Conservation (phyloP, 768 basidiomycete genomes). For the Amanita subjunquillea region DNA sequence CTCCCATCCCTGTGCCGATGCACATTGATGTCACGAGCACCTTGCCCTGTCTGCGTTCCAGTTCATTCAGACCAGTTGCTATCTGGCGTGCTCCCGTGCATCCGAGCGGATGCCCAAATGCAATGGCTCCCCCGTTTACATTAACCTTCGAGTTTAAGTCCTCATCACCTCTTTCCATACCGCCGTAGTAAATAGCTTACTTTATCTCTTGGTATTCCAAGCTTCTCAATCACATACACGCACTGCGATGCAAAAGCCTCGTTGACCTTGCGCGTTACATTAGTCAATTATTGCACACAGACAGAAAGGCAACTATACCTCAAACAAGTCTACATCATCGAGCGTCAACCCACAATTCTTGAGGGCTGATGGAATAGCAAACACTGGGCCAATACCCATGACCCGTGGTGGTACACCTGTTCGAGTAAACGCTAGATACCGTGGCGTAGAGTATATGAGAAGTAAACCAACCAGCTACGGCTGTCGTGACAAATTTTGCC, state of each 20-base stretch:
- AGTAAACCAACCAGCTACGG: slow-evolving; percentile 41
- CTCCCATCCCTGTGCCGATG: slow-evolving; percentile 89
- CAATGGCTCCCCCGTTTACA: slow-evolving; percentile 87
- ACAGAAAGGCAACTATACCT: slow-evolving; percentile 32
- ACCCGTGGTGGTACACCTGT: slow-evolving; percentile 67
- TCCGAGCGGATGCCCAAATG: slow-evolving; percentile 75
- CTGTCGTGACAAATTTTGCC: slow-evolving; percentile 72
- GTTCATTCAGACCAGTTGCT: slow-evolving; percentile 71
- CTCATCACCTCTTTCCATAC: not conserved
- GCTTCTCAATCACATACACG: slow-evolving; percentile 58
- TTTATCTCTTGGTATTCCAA: slow-evolving; percentile 36
- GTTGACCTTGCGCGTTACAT: slow-evolving; percentile 50
- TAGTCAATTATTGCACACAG: not conserved
- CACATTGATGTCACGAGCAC: slow-evolving; percentile 89
- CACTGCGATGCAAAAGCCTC: slow-evolving; percentile 86
- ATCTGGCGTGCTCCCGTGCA: slow-evolving; percentile 81
- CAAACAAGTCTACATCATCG: slow-evolving; percentile 70
- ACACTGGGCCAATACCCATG: slow-evolving; percentile 82
- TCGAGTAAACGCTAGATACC: not conserved
- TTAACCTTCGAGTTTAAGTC: slow-evolving; percentile 41
- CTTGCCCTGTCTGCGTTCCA: slow-evolving; percentile 60
- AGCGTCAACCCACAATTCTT: slow-evolving; percentile 53
- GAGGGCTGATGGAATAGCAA: slow-evolving; percentile 75
- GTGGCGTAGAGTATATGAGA: not conserved
- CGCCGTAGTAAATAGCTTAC: slow-evolving; percentile 12